A percentile compares a stretch with the other conserved stretches of the same genome.
Conservation (phyloP, 2,329 filamentous ascomycete species). For the Ilyonectria mors-panacis region DNA sequence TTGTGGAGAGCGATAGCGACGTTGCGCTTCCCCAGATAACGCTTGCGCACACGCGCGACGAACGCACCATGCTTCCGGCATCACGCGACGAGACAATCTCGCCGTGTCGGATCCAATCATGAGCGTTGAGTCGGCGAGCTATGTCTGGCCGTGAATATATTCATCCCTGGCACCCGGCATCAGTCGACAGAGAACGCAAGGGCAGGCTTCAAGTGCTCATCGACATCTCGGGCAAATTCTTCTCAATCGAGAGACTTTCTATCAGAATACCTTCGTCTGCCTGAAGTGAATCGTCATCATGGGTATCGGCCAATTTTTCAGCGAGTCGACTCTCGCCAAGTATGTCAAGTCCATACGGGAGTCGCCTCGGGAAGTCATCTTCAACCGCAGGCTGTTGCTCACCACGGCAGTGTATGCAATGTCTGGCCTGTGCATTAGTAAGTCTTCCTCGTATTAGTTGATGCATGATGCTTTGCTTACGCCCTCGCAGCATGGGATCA, state of each 20-base stretch:
- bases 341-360: conserved; percentile 29
- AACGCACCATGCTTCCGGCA: background rate
- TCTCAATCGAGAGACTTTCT: background rate
- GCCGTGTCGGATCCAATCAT: background rate
- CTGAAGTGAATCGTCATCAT: conserved; percentile 5
- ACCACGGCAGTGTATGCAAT: conserved; percentile 34
- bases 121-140: background rate
- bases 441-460: background rate
- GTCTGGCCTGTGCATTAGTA: conserved; percentile 37
- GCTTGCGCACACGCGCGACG: background rate
- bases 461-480: background rate
- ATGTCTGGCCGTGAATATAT: conserved; percentile 14
- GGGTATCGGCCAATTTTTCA: conserved; percentile 18
- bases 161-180: background rate
- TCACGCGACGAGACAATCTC: conserved; percentile 18
- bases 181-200: background rate
- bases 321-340: conserved; percentile 30
- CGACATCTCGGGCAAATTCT: background rate
- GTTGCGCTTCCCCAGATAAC: conserved; percentile 18
- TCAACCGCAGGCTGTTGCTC: conserved; percentile 23
- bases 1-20: conserved; percentile 30
- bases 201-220: background rate
- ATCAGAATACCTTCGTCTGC: background rate
- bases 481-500: conserved; percentile 34
- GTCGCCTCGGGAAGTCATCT: conserved; percentile 36